These are phyloP conservation scores for Saccharomyces uvarum DNA, from an alignment of 1,139 yeast genomes.

Conservation along the genomic window DNA sequence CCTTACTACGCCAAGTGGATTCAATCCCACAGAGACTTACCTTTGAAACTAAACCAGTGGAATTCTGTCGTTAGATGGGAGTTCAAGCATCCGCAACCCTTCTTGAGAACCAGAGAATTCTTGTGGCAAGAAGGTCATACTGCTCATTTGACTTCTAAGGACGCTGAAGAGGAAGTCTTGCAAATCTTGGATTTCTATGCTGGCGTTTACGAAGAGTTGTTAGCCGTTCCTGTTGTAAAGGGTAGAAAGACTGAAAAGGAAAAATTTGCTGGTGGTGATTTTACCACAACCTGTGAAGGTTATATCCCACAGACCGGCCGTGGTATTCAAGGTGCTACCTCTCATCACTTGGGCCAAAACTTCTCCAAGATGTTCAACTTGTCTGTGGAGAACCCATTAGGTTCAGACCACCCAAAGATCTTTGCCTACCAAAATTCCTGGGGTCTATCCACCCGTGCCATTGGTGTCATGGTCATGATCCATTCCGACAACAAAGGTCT, in stretches of 20 bases:
- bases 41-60: conserved; percentile 96
- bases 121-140: conserved; percentile 99
- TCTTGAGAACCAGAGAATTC: conserved; percentile 96
- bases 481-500: conserved; percentile 98
- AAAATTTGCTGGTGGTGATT: conserved; percentile 96
- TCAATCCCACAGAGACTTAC: conserved; percentile 95
- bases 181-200: conserved; percentile 83
- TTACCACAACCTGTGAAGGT: conserved; percentile 94
- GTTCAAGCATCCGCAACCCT: conserved; percentile 99
- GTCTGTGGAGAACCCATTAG: conserved; percentile 89
- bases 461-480: conserved; percentile 98
- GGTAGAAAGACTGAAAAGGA: conserved; percentile 96
- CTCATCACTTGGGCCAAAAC: conserved; percentile 96
- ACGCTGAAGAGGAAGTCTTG: conserved; percentile 75
- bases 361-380: conserved; percentile 98
- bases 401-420: conserved; percentile 76
- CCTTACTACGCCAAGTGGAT: conserved; percentile 99
- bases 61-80: conserved; percentile 99
- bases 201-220: conserved; percentile 75
- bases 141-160: conserved; percentile 77
- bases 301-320: conserved; percentile 97
- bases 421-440: conserved; percentile 95
- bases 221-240: conserved; percentile 95
- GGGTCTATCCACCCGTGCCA: conserved; percentile 97
- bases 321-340: conserved; percentile 98